phyloP scores from a whole-genome alignment of 352 stramenopile species.

The Blastocystis sp. region DNA sequence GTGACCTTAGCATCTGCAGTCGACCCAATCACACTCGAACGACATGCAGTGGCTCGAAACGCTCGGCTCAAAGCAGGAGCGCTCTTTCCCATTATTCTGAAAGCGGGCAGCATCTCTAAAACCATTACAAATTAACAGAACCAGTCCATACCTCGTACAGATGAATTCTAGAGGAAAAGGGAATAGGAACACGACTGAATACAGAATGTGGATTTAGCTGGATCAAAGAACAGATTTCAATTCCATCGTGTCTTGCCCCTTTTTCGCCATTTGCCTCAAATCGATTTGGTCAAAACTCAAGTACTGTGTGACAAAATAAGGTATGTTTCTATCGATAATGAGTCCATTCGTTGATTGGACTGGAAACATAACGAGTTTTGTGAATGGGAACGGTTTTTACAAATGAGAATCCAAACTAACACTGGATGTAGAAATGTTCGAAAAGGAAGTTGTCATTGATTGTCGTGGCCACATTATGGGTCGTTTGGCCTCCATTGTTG shows the following conservation, averaged over 20 bases:
- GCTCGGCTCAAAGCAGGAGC: no score
- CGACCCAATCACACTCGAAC: no score
- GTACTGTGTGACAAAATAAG: conserved; percentile 8
- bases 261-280: background rate
- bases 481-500: no score
- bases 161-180: background rate
- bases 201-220: background rate
- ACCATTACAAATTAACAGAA: background rate
- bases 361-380: conserved; percentile 72
- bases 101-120: conserved; percentile 1
- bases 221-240: background rate
- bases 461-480: no score
- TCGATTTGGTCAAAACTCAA: background rate
- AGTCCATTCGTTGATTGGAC: background rate
- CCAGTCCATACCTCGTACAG: background rate
- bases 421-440: conserved; percentile 97
- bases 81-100: no score
- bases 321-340: background rate
- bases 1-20: no score
- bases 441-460: no score
- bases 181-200: background rate
- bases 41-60: no score
- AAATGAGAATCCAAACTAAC: conserved; percentile 91
- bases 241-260: background rate
- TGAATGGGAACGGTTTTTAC: conserved; percentile 92